These are phyloP conservation scores for Aspergillus amoenus DNA, from an alignment of 2,329 filamentous ascomycete species.

Conservation along the genomic window DNA sequence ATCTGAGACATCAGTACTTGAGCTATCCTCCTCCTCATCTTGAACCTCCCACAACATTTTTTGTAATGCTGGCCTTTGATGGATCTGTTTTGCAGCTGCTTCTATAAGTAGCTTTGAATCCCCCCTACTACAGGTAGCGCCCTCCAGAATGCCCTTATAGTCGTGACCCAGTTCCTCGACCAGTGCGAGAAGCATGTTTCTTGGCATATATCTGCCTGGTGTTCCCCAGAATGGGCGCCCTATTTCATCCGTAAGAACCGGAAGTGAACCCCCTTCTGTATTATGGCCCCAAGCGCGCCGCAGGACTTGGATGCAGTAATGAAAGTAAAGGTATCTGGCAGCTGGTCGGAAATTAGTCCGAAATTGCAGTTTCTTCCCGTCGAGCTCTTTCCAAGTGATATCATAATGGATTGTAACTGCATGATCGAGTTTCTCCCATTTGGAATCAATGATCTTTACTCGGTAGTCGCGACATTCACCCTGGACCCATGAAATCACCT, in stretches of 20 bases:
- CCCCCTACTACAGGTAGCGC: not conserved
- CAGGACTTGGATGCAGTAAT: conserved; percentile 20
- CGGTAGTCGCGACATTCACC: not conserved
- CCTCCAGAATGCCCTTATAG: not conserved
- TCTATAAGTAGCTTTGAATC: not conserved
- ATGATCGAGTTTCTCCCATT: not conserved
- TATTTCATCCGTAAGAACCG: not conserved
- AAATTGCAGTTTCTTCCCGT: not conserved
- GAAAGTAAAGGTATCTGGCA: conserved; percentile 22
- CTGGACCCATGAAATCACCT: not conserved
- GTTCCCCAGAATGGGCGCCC: conserved; percentile 16
- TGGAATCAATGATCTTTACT: not conserved
- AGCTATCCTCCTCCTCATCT: too few relatives aligned
- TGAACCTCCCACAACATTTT: not conserved
- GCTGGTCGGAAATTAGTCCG: conserved; percentile 8
- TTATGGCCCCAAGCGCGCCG: conserved; percentile 11
- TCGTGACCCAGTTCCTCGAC: conserved; percentile 12
- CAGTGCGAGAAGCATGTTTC: conserved; percentile 14
- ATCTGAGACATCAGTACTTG: too few relatives aligned
- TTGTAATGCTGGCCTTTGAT: not conserved
- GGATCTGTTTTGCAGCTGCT: not conserved
- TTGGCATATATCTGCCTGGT: conserved; percentile 12
- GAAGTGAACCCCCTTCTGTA: not conserved
- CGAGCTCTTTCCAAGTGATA: not conserved
- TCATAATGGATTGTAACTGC: not conserved